Evolutionary conservation across 164 flowering plant species (phyloP).

Genomic region (Stephania cephalantha): DNA sequence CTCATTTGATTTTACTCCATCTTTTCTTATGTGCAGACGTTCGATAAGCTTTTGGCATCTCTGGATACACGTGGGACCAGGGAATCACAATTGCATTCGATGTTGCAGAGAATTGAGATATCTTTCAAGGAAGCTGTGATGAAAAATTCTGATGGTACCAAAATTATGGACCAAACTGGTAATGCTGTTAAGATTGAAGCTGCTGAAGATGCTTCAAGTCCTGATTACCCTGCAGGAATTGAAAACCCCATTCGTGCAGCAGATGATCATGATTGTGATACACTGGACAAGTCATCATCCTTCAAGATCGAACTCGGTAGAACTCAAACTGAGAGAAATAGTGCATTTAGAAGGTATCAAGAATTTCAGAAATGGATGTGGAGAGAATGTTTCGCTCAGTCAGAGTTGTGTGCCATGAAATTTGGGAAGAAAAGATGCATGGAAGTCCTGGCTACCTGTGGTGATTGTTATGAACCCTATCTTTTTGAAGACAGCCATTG

Average conservation of each 20-base stretch:
- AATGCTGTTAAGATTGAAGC: slow-evolving; percentile 25
- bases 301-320: slow-evolving; percentile 56
- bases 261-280: slow-evolving; percentile 31
- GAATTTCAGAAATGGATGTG: slow-evolving; percentile 76
- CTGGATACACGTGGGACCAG: slow-evolving; percentile 77
- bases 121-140: slow-evolving; percentile 52
- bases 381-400: slow-evolving; percentile 57
- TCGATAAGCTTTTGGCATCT: slow-evolving; percentile 65
- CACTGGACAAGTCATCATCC: slow-evolving; percentile 44
- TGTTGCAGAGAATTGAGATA: slow-evolving; percentile 63
- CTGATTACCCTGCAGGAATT: slow-evolving; percentile 24
- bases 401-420: slow-evolving; percentile 48
- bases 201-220: slow-evolving; percentile 24
- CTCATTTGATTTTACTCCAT: slow-evolving; percentile 3
- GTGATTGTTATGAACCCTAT: slow-evolving; percentile 38
- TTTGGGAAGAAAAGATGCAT: slow-evolving; percentile 55
- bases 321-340: slow-evolving; percentile 40
- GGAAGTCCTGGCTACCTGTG: slow-evolving; percentile 44
- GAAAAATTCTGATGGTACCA: slow-evolving; percentile 20
- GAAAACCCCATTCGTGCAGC: slow-evolving; percentile 46
- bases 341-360: slow-evolving; percentile 45
- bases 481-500: slow-evolving; percentile 48
- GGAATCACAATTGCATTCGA: slow-evolving; percentile 68
- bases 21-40: slow-evolving; percentile 38
- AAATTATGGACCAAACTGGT: slow-evolving; percentile 7